phyloP scores from a whole-genome alignment of 176 grass and related monocot genomes.

The Musa itinerans region DNA sequence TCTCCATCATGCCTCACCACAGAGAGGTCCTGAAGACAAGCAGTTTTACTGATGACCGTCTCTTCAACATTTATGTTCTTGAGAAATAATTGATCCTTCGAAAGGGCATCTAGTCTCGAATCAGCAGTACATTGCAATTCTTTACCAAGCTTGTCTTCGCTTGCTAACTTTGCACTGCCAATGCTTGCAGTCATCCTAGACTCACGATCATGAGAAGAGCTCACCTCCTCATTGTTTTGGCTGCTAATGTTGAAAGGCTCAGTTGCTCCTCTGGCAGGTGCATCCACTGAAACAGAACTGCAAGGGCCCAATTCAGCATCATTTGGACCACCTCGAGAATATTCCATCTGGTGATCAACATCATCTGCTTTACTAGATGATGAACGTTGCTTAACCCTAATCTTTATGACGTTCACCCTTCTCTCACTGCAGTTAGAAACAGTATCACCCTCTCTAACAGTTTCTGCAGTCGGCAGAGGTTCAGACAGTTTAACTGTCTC shows the following conservation, averaged over 20 bases:
- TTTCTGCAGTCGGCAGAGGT: constrained; percentile 43
- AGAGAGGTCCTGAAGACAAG: constrained; percentile 31
- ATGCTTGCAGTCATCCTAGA: constrained; percentile 62
- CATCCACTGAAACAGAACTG: constrained; percentile 94
- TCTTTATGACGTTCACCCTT: constrained; percentile 73
- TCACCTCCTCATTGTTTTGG: constrained; percentile 15
- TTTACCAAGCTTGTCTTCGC: constrained; percentile 48
- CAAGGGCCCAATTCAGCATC: constrained; percentile 69
- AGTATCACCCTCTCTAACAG: constrained; percentile 66
- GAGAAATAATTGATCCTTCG: constrained; percentile 31
- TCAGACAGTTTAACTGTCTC: constrained; percentile 53
- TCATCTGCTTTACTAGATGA: constrained; percentile 84
- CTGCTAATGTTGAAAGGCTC: constrained; percentile 29
- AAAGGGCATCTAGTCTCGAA: constrained; percentile 40
- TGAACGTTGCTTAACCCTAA: constrained; percentile 55
- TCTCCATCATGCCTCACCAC: constrained; percentile 35
- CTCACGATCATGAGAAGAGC: constrained; percentile 18
- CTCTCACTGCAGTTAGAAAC: constrained; percentile 83
- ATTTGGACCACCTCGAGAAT: constrained; percentile 48
- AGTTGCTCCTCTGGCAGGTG: constrained; percentile 48
- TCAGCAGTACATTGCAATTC: constrained; percentile 85
- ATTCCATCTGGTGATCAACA: constrained; percentile 38
- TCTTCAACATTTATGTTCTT: constrained; percentile 12
- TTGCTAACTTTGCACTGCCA: constrained; percentile 56
- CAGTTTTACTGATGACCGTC: constrained; percentile 25